phyloP scores from a whole-genome alignment of 2,329 filamentous ascomycete genomes.

The Aspergillus transmontanensis region DNA sequence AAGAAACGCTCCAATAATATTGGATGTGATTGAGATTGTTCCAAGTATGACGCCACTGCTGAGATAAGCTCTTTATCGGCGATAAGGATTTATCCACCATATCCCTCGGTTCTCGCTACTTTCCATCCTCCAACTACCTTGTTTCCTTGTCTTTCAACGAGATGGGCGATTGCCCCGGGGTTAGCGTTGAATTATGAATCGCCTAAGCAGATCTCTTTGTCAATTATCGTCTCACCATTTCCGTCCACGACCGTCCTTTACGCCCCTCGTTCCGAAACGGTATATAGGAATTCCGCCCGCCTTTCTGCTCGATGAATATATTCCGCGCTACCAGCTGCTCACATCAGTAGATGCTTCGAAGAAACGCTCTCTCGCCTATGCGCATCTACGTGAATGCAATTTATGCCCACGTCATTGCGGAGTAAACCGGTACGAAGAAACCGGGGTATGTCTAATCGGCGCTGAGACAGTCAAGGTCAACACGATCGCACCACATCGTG shows the following conservation, averaged over 20 bases:
- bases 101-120: not conserved
- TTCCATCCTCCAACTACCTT: not conserved
- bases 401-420: slow-evolving; percentile 76
- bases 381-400: slow-evolving; percentile 77
- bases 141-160: not conserved
- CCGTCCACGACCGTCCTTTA: not conserved
- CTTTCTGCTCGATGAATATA: slow-evolving; percentile 75
- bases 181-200: not conserved
- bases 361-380: slow-evolving; percentile 74
- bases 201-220: not conserved
- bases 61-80: slow-evolving; percentile 19
- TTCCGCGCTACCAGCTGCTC: slow-evolving; percentile 70
- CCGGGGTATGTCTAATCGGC: slow-evolving; percentile 77
- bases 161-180: not conserved
- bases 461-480: slow-evolving; percentile 74
- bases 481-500: slow-evolving; percentile 83
- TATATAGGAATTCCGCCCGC: slow-evolving; percentile 58
- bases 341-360: slow-evolving; percentile 68
- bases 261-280: slow-evolving; percentile 28
- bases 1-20: not conserved
- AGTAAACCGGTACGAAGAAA: slow-evolving; percentile 78
- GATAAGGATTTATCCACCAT: not conserved
- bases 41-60: slow-evolving; percentile 18
- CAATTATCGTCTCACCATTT: not conserved
- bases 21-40: not conserved